Conservation (phyloP, 179 eudicot genomes). For the Corrigiola litoralis region DNA sequence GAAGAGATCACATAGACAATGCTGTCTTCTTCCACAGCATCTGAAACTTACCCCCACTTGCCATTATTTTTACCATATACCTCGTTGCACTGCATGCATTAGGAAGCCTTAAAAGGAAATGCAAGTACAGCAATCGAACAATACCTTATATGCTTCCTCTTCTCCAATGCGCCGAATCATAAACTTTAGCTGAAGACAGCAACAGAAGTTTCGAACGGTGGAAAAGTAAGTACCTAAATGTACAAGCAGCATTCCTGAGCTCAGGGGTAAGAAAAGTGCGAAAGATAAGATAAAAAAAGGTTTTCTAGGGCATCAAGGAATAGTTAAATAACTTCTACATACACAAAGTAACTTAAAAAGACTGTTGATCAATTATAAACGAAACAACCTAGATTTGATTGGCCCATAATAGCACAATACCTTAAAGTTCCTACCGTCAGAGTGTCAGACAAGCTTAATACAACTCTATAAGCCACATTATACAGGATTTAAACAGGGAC, state of each 20-base stretch:
- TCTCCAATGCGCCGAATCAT: conserved; percentile 33
- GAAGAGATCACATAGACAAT: conserved; percentile 10
- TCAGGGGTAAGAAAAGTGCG: conserved; percentile 7
- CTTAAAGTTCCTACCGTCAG: conserved; percentile 4
- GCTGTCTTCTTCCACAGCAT: conserved; percentile 12
- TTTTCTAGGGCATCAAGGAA: conserved; percentile 31
- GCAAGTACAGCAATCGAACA: conserved; percentile 42
- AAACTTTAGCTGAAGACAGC: conserved; percentile 14
- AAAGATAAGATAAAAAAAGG: conserved; percentile 22
- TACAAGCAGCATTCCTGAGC: conserved; percentile 21
- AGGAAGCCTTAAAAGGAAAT: conserved; percentile 32
- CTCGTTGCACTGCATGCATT: conserved; percentile 6
- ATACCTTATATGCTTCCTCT: conserved; percentile 19
- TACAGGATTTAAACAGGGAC: neutral
- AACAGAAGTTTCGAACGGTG: conserved; percentile 14
- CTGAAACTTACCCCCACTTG: conserved; percentile 9
- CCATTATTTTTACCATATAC: conserved; percentile 1
- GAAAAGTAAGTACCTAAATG: conserved; percentile 20
- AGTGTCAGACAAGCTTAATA: conserved; percentile 12
- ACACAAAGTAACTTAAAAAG: conserved; percentile 7
- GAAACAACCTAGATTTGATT: conserved; percentile 10
- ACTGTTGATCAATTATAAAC: neutral
- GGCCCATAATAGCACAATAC: neutral
- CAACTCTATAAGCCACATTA: conserved; percentile 16
- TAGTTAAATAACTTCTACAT: conserved; percentile 18